phyloP scores from a whole-genome alignment of 805 yeast genomes.

The Debaryomyces hansenii region DNA sequence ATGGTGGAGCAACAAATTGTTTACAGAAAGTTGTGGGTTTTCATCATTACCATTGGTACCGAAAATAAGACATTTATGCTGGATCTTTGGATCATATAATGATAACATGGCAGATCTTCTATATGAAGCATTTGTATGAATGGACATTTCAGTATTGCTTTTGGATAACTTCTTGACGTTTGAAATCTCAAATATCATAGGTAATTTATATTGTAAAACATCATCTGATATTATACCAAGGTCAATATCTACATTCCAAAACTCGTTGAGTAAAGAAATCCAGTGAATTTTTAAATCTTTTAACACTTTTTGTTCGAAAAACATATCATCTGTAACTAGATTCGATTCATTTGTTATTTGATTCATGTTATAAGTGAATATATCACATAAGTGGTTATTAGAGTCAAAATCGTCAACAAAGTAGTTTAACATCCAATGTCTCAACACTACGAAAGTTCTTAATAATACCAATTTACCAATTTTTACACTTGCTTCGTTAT shows the following conservation, averaged over 20 bases:
- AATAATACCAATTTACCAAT: slow-evolving; percentile 68
- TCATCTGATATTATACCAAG: slow-evolving; percentile 11
- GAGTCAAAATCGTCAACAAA: slow-evolving; percentile 72
- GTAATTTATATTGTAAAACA: slow-evolving; percentile 19
- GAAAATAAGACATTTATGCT: slow-evolving; percentile 33
- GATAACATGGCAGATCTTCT: slow-evolving; percentile 47
- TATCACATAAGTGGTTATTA: slow-evolving; percentile 32
- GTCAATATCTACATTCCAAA: slow-evolving; percentile 27
- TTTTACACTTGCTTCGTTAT: slow-evolving; percentile 24
- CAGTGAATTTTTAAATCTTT: slow-evolving; percentile 43
- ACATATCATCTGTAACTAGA: slow-evolving; percentile 22
- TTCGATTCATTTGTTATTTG: slow-evolving; percentile 36
- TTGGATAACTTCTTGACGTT: slow-evolving; percentile 23
- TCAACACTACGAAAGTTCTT: slow-evolving; percentile 79
- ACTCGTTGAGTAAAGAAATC: slow-evolving; percentile 31
- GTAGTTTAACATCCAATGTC: slow-evolving; percentile 90
- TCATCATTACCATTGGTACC: slow-evolving; percentile 24
- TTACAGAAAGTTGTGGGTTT: slow-evolving; percentile 38
- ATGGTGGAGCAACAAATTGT: slow-evolving; percentile 38
- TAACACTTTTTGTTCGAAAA: slow-evolving; percentile 37
- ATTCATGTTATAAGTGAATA: slow-evolving; percentile 49
- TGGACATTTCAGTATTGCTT: slow-evolving; percentile 35
- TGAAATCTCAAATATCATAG: slow-evolving; percentile 24
- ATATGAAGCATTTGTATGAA: slow-evolving; percentile 45
- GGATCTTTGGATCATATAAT: slow-evolving; percentile 36